Conservation (phyloP, 2,329 filamentous ascomycete species). For the Simplicillium sp. region DNA sequence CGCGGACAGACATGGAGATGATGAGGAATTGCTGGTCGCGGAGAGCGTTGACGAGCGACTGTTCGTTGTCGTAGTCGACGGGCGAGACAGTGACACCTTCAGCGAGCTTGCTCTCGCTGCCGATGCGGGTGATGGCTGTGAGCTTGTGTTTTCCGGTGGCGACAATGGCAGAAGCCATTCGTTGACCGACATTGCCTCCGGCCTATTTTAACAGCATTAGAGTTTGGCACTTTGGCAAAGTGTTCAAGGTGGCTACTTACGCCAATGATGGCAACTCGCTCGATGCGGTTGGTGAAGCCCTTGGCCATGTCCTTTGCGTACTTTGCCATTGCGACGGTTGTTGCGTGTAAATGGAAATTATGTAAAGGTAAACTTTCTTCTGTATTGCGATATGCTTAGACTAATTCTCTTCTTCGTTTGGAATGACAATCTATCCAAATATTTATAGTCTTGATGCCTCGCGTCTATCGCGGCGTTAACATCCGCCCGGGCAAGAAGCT, state of each 20-base stretch:
- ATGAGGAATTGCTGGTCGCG: conserved; percentile 43
- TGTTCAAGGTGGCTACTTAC: conserved; percentile 28
- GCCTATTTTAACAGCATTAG: conserved; percentile 15
- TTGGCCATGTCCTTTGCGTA: conserved; percentile 25
- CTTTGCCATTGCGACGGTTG: not conserved
- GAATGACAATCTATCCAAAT: no score
- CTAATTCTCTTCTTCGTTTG: no score
- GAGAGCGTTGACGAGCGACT: conserved; percentile 36
- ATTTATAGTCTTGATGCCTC: no score
- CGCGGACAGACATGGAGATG: conserved; percentile 34
- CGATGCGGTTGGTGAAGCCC: conserved; percentile 29
- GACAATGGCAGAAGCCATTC: conserved; percentile 32
- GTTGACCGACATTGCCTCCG: conserved; percentile 28
- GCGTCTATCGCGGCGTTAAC: no score
- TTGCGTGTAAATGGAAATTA: no score
- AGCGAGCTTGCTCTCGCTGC: conserved; percentile 31
- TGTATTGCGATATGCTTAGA: no score
- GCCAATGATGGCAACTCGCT: conserved; percentile 35
- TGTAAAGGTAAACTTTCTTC: no score
- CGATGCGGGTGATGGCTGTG: conserved; percentile 40
- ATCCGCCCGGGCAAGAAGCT: no score
- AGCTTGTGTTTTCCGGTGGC: conserved; percentile 39
- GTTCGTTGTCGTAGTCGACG: conserved; percentile 33
- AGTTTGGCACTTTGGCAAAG: conserved; percentile 4
- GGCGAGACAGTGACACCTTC: conserved; percentile 27